A percentile compares a stretch with the other conserved stretches of the same genome.
These are phyloP conservation scores for Solanum neorickii DNA, from an alignment of 257 asterid species.

Conservation along the genomic window DNA sequence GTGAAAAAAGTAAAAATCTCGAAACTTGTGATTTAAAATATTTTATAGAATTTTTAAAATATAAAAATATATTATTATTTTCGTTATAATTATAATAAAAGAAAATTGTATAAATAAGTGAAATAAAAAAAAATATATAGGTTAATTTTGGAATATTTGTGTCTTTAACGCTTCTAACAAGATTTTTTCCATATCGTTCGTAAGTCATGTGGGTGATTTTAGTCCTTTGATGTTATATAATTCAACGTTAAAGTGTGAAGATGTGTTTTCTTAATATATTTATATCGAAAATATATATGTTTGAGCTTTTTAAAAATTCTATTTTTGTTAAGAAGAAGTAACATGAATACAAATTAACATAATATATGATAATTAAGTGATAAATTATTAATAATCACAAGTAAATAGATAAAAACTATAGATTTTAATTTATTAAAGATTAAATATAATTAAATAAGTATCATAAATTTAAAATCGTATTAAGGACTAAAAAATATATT, in stretches of 20 bases:
- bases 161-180: not conserved
- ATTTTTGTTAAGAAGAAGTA: fast-evolving
- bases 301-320: not conserved
- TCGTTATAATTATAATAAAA: not conserved
- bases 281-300: not conserved
- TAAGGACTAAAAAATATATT: not conserved
- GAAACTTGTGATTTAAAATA: not conserved
- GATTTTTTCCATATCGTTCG: not conserved
- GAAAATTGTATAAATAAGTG: not conserved
- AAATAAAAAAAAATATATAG: not conserved
- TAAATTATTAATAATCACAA: not conserved
- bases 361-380: not conserved
- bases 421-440: not conserved
- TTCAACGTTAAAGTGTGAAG: not conserved
- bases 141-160: fast-evolving
- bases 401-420: not conserved
- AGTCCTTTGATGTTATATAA: not conserved
- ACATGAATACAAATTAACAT: not conserved
- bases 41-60: not conserved
- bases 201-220: not conserved
- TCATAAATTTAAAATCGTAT: not conserved
- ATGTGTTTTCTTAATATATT: not conserved
- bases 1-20: not conserved
- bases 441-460: not conserved
- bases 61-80: not conserved